Conservation (phyloP, 352 stramenopile genomes). For the Globisporangium solare region DNA sequence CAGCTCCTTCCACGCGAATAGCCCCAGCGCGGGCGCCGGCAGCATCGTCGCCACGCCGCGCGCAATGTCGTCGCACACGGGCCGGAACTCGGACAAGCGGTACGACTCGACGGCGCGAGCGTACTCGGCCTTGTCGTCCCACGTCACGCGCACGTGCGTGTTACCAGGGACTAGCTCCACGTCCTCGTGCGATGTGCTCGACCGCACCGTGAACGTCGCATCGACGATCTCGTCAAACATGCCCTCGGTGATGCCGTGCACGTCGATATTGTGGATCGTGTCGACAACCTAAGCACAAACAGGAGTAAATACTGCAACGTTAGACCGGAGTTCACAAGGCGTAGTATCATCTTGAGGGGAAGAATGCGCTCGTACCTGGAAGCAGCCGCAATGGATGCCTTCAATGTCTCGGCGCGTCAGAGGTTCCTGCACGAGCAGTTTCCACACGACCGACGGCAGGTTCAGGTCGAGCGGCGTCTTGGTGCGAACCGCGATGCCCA, state of each 20-base stretch:
- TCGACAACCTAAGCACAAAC: slow-evolving; percentile 61
- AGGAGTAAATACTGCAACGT: background rate
- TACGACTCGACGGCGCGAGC: slow-evolving; percentile 74
- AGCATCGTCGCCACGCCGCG: slow-evolving; percentile 87
- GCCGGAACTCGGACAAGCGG: slow-evolving; percentile 75
- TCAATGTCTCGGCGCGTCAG: slow-evolving; percentile 82
- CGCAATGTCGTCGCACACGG: slow-evolving; percentile 63
- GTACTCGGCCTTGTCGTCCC: slow-evolving; percentile 87
- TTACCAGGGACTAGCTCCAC: slow-evolving; percentile 84
- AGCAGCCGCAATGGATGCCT: slow-evolving; percentile 75
- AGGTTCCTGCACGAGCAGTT: slow-evolving; percentile 82
- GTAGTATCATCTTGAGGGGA: background rate
- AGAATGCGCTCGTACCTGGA: slow-evolving; percentile 31
- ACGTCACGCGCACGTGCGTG: slow-evolving; percentile 78
- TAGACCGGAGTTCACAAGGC: background rate
- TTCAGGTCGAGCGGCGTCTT: slow-evolving; percentile 92
- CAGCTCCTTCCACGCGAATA: slow-evolving; percentile 89
- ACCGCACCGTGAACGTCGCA: slow-evolving; percentile 86
- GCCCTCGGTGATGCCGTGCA: slow-evolving; percentile 69
- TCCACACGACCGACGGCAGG: slow-evolving; percentile 90
- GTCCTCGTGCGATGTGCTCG: slow-evolving; percentile 55
- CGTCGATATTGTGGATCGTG: slow-evolving; percentile 79
- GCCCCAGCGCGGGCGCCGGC: slow-evolving; percentile 56
- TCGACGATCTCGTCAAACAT: slow-evolving; percentile 92
- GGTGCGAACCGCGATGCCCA: slow-evolving; percentile 90